Evolutionary conservation across 345 rosid species (phyloP).

Genomic region (Linum tenue): DNA sequence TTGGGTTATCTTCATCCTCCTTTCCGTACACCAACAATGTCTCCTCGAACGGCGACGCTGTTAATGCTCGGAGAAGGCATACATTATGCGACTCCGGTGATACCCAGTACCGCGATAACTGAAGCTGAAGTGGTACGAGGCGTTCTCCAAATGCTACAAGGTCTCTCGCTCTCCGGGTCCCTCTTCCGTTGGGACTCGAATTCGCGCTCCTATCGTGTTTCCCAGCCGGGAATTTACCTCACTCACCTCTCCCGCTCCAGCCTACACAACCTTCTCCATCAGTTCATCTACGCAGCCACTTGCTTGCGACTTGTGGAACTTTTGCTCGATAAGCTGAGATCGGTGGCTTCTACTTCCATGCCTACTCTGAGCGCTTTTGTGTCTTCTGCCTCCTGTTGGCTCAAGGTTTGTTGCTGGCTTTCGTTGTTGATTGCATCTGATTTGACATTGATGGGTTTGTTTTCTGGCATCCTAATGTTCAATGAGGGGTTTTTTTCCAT

Average conservation of each 20-base stretch:
- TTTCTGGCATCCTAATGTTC: not conserved
- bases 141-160: slow-evolving; percentile 66
- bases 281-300: slow-evolving; percentile 59
- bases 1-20: too few relatives aligned
- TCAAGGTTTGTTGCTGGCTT: slow-evolving; percentile 30
- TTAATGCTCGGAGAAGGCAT: slow-evolving; percentile 17
- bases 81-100: slow-evolving; percentile 24
- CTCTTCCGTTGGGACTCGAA: slow-evolving; percentile 53
- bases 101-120: slow-evolving; percentile 11
- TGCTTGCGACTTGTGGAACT: slow-evolving; percentile 64
- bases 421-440: not conserved
- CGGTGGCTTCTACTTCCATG: slow-evolving; percentile 12
- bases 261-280: slow-evolving; percentile 47
- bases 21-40: slow-evolving; percentile 3
- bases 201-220: slow-evolving; percentile 29
- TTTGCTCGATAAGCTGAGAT: slow-evolving; percentile 26
- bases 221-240: slow-evolving; percentile 41
- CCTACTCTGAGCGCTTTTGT: slow-evolving; percentile 78
- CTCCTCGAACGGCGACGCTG: slow-evolving; percentile 5
- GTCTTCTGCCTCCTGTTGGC: slow-evolving; percentile 57
- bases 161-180: slow-evolving; percentile 57
- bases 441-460: not conserved
- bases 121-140: slow-evolving; percentile 42
- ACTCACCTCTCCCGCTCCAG: slow-evolving; percentile 64
- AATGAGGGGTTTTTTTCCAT: not conserved